Percentiles rank a stretch among this genome's conserved stretches.
Conservation (phyloP, 2,329 filamentous ascomycete genomes). For the Ophioceras dolichostomum region DNA sequence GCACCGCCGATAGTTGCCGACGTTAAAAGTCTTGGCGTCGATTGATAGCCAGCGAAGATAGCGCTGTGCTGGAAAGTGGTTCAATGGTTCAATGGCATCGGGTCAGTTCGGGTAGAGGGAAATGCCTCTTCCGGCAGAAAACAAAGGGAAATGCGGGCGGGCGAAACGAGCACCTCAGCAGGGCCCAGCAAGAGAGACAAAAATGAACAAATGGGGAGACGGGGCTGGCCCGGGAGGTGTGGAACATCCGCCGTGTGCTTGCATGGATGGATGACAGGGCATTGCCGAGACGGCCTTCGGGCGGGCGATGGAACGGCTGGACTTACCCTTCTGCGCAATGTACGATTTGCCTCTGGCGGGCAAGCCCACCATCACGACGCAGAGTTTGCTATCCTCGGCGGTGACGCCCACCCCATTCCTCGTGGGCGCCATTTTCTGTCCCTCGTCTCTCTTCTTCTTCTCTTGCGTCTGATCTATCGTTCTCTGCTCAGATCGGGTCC, state of each 20-base stretch:
- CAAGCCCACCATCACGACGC: constrained; percentile 96
- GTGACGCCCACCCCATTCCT: constrained; percentile 63
- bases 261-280: too few species aligned
- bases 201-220: background rate
- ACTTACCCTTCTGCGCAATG: constrained; percentile 88
- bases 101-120: constrained; percentile 1
- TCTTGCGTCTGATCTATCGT: constrained; percentile 2
- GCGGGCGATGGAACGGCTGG: background rate
- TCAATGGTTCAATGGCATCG: too few species aligned
- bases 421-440: constrained; percentile 27
- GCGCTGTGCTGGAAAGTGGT: constrained; percentile 65
- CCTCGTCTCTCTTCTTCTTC: background rate
- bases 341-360: constrained; percentile 93
- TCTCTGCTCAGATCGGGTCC: background rate
- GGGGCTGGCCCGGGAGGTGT: too few species aligned
- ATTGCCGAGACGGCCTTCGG: too few species aligned
- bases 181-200: background rate
- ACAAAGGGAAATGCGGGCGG: background rate
- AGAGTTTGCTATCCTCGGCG: constrained; percentile 93
- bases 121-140: too few species aligned
- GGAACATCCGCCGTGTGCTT: too few species aligned
- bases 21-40: constrained; percentile 89
- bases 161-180: too few species aligned
- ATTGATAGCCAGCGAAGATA: constrained; percentile 97
- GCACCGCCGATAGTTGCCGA: constrained; percentile 79